Evolutionary conservation across 306 rosid genomes (phyloP), one percentile per base, ranked within the genome.

Genomic region (Ammopiptanthus mongolicus): DNA sequence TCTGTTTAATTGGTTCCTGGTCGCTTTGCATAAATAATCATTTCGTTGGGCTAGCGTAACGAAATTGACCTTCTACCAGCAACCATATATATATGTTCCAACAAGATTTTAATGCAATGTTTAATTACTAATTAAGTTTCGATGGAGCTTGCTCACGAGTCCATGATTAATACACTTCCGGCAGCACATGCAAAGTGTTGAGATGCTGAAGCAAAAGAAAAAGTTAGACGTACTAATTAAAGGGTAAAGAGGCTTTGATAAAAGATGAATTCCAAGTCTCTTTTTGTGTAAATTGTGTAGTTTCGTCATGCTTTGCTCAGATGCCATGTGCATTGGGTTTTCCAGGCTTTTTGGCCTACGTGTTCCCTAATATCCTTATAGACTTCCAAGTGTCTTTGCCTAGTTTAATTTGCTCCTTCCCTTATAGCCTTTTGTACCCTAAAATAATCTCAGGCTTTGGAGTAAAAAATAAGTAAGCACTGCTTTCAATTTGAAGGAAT

Each of bases 141-240:
- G 1, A 17, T 11, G 61, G 33, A 51, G 50, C 44, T 69, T 65
- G n/a, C 18, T 29, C 21, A 46, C 22, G 58, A 60, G 17, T 6
- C 37, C 15, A 51, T 17, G 17, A 36, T 42, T 23, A 44, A 46
- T 22, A 34, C 55, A 1, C 29, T 51, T 53, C 17, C 31, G 33
- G 61, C 58, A 65, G 76, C 65, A 78, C 68, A 75, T 37, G 80
- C 50, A n/a, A 83, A 70, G 65, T 44, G 68, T 36, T 1, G 33
- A 8, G 42, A 9, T 5, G 22, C 3, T 23, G 17, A 1, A 28
- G 33, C 2, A n/a, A 48, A 65, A 66, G 75, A 12, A 13, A 44
- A 72, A 50, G 70, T 71, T 44, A n/a, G 11, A 9, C 39, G 14
- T 41, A 41, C 13, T 10, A 0, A 25, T 3, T 25, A 25, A 12